Percentiles rank a stretch among this genome's conserved stretches.
phyloP scores from a whole-genome alignment of 1,139 yeast species.

The Arxiozyma slooffiae region DNA sequence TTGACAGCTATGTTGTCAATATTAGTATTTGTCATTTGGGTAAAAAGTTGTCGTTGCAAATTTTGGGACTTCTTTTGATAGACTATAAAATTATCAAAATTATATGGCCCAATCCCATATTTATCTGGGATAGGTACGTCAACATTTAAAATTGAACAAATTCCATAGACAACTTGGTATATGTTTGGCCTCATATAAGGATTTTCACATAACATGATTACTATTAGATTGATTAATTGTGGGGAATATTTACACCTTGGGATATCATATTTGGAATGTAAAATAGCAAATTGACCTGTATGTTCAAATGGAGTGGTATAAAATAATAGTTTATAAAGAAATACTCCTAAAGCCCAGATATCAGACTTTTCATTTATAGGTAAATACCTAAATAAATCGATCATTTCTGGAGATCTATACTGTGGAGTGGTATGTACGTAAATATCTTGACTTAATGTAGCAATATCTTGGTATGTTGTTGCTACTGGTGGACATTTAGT shows the following conservation, averaged over 20 bases:
- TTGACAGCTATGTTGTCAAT: slow-evolving; percentile 15
- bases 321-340: slow-evolving; percentile 80
- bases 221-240: slow-evolving; percentile 58
- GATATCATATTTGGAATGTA: slow-evolving; percentile 51
- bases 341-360: slow-evolving; percentile 95
- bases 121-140: slow-evolving; percentile 44
- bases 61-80: slow-evolving; percentile 31
- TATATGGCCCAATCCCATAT: slow-evolving; percentile 32
- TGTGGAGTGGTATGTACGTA: slow-evolving; percentile 93
- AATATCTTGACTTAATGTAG: slow-evolving; percentile 69
- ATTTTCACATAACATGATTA: slow-evolving; percentile 66
- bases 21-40: slow-evolving; percentile 6
- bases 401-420: slow-evolving; percentile 93
- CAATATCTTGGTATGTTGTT: slow-evolving; percentile 34
- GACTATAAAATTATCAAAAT: slow-evolving; percentile 30
- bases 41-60: slow-evolving; percentile 24
- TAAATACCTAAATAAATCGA: slow-evolving; percentile 70
- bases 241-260: slow-evolving; percentile 46
- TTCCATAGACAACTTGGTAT: slow-evolving; percentile 65
- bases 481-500: slow-evolving; percentile 45
- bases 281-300: slow-evolving; percentile 60
- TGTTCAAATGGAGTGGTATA: slow-evolving; percentile 92
- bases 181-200: slow-evolving; percentile 84
- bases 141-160: slow-evolving; percentile 47
- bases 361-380: slow-evolving; percentile 93